These are phyloP conservation scores for Cladorrhinum sp. DNA, from an alignment of 2,329 filamentous ascomycete genomes.

Conservation along the genomic window DNA sequence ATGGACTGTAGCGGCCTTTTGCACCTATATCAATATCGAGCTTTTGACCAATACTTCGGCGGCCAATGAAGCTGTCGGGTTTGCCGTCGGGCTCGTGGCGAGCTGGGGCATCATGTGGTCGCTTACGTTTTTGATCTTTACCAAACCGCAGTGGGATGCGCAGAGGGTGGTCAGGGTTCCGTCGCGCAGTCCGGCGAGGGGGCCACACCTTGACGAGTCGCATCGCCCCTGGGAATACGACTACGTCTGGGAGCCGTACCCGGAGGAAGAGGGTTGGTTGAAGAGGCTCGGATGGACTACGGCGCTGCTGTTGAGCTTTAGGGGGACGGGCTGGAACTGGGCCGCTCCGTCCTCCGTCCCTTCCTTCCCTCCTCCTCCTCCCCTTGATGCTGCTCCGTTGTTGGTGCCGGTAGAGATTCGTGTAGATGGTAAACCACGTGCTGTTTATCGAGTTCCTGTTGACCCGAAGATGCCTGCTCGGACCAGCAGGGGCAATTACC, in stretches of 20 bases:
- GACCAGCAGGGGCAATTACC: conserved; percentile 46
- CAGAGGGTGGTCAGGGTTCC: conserved; percentile 46
- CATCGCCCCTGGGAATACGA: conserved; percentile 35
- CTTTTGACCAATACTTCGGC: conserved; percentile 46
- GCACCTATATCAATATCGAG: conserved; percentile 44
- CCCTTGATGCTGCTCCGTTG: conserved; percentile 31
- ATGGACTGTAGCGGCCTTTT: conserved; percentile 48
- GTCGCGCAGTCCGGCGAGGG: conserved; percentile 16
- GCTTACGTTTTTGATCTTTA: conserved; percentile 52
- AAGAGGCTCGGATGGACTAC: conserved; percentile 54
- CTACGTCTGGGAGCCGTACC: conserved; percentile 61
- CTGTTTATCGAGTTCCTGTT: too few relatives aligned
- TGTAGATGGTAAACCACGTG: too few relatives aligned
- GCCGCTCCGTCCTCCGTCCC: neutral
- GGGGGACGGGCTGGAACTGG: conserved; percentile 48
- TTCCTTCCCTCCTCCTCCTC: conserved; percentile 32
- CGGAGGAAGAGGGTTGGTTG: conserved; percentile 45
- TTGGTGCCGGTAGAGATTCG: too few relatives aligned
- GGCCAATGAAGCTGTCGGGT: conserved; percentile 49
- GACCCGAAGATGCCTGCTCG: conserved; percentile 37
- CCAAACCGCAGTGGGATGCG: conserved; percentile 57
- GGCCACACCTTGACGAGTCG: neutral
- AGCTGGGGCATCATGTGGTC: conserved; percentile 52
- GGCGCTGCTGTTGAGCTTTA: conserved; percentile 54
- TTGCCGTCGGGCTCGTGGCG: conserved; percentile 48